Evolutionary conservation across 202 grass and related monocot species (phyloP), one percentile per base, ranked within the genome.

Genomic region (Digitaria exilis): DNA sequence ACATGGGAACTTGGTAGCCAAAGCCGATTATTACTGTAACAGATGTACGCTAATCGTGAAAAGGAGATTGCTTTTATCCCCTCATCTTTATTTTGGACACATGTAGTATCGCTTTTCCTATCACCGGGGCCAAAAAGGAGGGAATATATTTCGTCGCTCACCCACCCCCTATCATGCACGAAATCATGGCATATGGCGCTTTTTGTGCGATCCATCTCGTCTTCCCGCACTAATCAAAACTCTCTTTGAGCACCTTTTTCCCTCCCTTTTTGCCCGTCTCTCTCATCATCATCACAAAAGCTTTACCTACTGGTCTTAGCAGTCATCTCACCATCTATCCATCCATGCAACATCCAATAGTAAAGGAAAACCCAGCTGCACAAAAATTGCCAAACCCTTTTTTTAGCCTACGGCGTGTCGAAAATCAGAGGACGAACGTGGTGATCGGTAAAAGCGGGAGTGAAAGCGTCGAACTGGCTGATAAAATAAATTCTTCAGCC

Each of bases 131-230:
- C 28, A 31, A 57, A 85, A 65, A 59, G 72, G 37, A 29, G 34
- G 78, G 46, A 71, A 82, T 81, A n/a, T n/a, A 85, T 77, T 89
- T 89, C 15, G 83, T 60, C 52, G 31, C 41, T 78, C 73, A 34
- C 62, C 49, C 69, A 81, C 21, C 35, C 34, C 39, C 25, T 74
- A 83, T 86, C 83, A 82, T 78, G 88, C 48, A 79, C 1, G 73
- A 67, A 58, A 86, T 78, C 83, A 89, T 89, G 48, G 51, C 49
- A 19, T 2, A 66, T 43, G n/a, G 34, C 39, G 4, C 83, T 86
- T 80, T 82, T 54, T 37, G 58, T 30, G 25, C 49, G 58, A 66
- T 52, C 63, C 87, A 70, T 9, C 51, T 72, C 46, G 17, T 58
- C 79, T 9, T 22, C 31, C 45, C 41, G 28, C 21, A 49, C 63